Base-by-base conservation (phyloP, 78 protist genomes). In the Bodo saltans region DNA sequence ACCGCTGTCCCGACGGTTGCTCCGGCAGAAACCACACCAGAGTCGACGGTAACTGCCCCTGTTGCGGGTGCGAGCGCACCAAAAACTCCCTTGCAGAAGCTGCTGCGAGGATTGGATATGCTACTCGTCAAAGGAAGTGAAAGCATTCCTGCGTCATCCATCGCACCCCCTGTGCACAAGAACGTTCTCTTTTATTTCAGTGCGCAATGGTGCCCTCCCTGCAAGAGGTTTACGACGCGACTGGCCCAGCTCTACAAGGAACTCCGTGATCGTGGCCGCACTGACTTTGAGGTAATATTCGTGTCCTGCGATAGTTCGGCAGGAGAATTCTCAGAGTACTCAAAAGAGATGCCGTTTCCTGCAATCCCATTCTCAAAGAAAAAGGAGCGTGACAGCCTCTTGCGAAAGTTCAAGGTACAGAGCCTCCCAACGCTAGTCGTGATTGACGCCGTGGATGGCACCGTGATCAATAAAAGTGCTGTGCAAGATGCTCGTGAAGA, bases 201-300 rank as follows among this genome's bases (percentile, higher is more conserved):
- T 17, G 89, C 89, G 33, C 84, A 79, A 38, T 88, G 87, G 87
- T 87, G 90, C 79, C 85, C 85, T 32, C 90, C 90, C 29, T 87
- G 90, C 85, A 2, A 85, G 17, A 34, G 8, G 37, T 87, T 87
- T 72, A 87, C 90, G 0, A 85, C 90, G 27, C 0, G 0, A 17
- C 80, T 87, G 30, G 85, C 74, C 32, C 28, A 25, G 37, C 3
- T 74, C 33, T 80, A 87, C 86, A 53, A 80, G 32, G 39, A 37
- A 21, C 1, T 67, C 70, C 27, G 21, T 47, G 53, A 11, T 12
- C 52, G 33, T 11, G 81, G 70, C 69, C n/a, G 30, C 41, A 29
- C 72, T n/a, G 72, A 79, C 30, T 52, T 68, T 12, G 84, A 79
- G 21, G 11, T 79, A 8, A 39, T 79, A 12, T 79, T 79, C 84